Percentiles rank a stretch among this genome's conserved stretches.
Evolutionary conservation across 2,329 filamentous ascomycete species (phyloP).

Genomic region (Colletotrichum sp.): DNA sequence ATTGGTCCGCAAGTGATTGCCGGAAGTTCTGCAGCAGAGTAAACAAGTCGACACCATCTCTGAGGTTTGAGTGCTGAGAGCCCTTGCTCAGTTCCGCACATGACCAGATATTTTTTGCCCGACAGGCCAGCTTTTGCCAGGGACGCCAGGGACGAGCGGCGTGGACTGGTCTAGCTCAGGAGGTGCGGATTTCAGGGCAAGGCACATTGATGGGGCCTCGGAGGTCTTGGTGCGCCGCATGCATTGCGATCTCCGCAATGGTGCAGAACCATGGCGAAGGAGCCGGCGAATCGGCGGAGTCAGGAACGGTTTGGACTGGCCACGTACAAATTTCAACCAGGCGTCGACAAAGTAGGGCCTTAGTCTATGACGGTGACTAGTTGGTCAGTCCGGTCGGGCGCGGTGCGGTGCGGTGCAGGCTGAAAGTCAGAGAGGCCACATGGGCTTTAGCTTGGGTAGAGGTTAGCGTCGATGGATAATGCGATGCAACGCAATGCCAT

Average conservation of each 20-base stretch:
- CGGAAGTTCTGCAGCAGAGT: constrained; percentile 7
- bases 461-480: constrained; percentile 5
- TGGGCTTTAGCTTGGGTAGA: constrained; percentile 2
- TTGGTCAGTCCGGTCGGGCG: constrained; percentile 3
- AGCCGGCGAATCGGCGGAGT: constrained; percentile 5
- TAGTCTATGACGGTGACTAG: constrained; percentile 13
- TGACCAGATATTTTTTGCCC: constrained; percentile 11
- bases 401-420: not conserved
- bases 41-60: not conserved
- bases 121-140: constrained; percentile 1
- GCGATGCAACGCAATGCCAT: constrained; percentile 3
- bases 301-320: not conserved
- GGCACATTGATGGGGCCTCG: constrained; percentile 2
- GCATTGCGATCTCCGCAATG: constrained; percentile 17
- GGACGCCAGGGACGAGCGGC: constrained; percentile 7
- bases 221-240: constrained; percentile 14
- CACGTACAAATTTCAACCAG: not conserved
- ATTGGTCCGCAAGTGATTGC: constrained; percentile 1
- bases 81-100: constrained; percentile 13
- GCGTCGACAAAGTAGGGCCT: not conserved
- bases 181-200: constrained; percentile 5
- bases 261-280: constrained; percentile 15
- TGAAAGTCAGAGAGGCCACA: constrained; percentile 10
- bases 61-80: not conserved
- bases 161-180: constrained; percentile 12